Percentiles rank a stretch among this genome's conserved stretches.
Conservation (phyloP, 768 basidiomycete genomes). For the Pleurotus giganteus region DNA sequence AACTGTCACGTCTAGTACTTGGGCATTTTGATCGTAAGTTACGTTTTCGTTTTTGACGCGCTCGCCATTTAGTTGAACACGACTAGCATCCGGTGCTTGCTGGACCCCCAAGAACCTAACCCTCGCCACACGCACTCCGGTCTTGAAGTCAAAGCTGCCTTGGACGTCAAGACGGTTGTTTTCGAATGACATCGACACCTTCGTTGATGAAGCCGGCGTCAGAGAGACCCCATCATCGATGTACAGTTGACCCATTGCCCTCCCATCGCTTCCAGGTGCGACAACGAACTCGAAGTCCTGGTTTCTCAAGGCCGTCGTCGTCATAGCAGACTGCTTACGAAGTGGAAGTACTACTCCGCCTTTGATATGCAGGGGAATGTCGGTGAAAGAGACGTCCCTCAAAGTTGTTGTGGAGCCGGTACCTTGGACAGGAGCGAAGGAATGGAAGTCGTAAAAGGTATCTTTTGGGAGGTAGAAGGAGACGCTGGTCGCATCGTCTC, state of each 20-base stretch:
- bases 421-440: constrained; percentile 47
- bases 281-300: constrained; percentile 62
- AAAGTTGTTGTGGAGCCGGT: constrained; percentile 42
- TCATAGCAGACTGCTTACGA: constrained; percentile 55
- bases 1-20: constrained; percentile 45
- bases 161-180: constrained; percentile 28
- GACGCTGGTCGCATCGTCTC: constrained; percentile 57
- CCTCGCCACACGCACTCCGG: constrained; percentile 34
- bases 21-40: constrained; percentile 32
- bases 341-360: constrained; percentile 61
- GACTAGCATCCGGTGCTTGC: constrained; percentile 23
- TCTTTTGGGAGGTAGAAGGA: constrained; percentile 62
- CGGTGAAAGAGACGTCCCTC: constrained; percentile 46
- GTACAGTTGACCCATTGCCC: constrained; percentile 53
- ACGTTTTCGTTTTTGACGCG: constrained; percentile 18
- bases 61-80: constrained; percentile 29
- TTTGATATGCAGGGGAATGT: constrained; percentile 63
- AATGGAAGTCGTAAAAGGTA: constrained; percentile 62
- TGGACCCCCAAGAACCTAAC: constrained; percentile 38
- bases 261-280: constrained; percentile 50
- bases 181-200: constrained; percentile 30
- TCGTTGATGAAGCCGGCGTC: constrained; percentile 27
- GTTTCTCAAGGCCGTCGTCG: constrained; percentile 51
- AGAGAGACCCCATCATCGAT: constrained; percentile 65
- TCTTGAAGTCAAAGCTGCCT: constrained; percentile 35